These are phyloP conservation scores for Chrysopogon serrulatus DNA, from an alignment of 176 grass and related monocot genomes.

Conservation along the genomic window DNA sequence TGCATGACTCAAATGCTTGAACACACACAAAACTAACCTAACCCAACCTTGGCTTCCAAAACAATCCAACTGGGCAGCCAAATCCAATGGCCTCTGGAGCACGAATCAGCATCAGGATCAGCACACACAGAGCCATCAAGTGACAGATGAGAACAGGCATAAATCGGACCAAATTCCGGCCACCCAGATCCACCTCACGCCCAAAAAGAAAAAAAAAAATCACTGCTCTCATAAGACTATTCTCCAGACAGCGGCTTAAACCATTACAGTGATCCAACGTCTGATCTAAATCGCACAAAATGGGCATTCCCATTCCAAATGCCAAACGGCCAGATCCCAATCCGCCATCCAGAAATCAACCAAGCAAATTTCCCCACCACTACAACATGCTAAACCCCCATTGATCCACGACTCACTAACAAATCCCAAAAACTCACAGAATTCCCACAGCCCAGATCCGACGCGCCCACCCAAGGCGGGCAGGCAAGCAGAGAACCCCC, in stretches of 20 bases:
- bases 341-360: neutral
- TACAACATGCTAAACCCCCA: slow-evolving; percentile 2
- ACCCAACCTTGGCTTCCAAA: neutral
- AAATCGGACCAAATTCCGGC: neutral
- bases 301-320: neutral
- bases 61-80: neutral
- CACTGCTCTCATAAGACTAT: neutral
- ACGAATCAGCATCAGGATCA: slow-evolving; percentile 3
- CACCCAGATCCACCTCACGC: slow-evolving; percentile 15
- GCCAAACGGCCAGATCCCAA: slow-evolving; percentile 26
- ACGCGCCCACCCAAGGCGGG: neutral
- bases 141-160: neutral
- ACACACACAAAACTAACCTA: neutral
- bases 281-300: neutral
- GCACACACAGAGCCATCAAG: neutral
- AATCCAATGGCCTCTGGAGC: neutral
- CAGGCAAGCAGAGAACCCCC: neutral
- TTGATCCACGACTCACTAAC: neutral
- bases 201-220: neutral
- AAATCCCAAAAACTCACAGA: slow-evolving; percentile 14
- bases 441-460: slow-evolving; percentile 32
- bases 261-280: neutral
- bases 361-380: neutral
- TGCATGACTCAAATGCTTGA: neutral
- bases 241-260: neutral